Percentiles rank a stretch among this genome's conserved stretches.
Conservation (phyloP, 352 stramenopile species). For the Phytopythium oedochilum region DNA sequence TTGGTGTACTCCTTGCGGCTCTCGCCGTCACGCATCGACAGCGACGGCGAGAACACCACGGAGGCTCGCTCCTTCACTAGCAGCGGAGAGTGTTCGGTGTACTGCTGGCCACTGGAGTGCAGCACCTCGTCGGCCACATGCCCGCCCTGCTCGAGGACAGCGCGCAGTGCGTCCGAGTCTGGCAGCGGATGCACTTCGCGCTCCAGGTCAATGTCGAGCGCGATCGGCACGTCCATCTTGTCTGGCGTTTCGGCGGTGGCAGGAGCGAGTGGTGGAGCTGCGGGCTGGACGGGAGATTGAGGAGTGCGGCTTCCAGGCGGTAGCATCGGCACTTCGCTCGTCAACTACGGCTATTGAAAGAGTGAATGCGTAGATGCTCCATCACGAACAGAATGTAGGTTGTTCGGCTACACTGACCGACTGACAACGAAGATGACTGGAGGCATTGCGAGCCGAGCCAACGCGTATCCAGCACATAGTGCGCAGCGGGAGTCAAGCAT, state of each 20-base stretch:
- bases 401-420: too few species aligned
- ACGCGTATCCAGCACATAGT: too few species aligned
- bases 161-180: not conserved
- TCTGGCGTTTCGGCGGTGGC: not conserved
- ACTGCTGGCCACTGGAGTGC: not conserved
- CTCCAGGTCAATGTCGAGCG: not conserved
- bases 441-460: too few species aligned
- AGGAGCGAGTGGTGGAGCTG: not conserved
- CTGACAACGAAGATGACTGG: too few species aligned
- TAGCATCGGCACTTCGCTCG: too few species aligned
- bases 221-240: not conserved
- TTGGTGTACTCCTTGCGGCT: not conserved
- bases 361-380: not conserved
- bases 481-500: too few species aligned
- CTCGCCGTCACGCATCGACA: not conserved
- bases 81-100: not conserved
- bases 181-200: not conserved
- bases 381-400: not conserved
- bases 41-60: not conserved
- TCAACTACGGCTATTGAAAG: too few species aligned
- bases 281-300: not conserved
- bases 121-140: not conserved
- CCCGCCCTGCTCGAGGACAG: not conserved
- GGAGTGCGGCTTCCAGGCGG: not conserved
- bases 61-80: not conserved